phyloP scores from a whole-genome alignment of 225 moss, liverwort and hornwort species.

The Polytrichum formosum region DNA sequence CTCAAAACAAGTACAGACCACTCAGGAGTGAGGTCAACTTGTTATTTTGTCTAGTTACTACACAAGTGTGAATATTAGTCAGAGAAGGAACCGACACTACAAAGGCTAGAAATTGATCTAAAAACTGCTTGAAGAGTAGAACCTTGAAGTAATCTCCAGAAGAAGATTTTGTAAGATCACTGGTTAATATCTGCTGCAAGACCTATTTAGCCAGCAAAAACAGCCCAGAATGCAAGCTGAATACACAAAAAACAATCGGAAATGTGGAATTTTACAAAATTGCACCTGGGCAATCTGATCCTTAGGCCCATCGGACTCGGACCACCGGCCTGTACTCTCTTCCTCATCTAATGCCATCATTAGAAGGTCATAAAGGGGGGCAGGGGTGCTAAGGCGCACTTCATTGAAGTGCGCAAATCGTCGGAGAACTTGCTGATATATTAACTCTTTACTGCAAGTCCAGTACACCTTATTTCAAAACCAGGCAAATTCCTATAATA shows the following conservation, averaged over 20 bases:
- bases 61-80: too few relatives aligned
- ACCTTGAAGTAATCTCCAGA: too few relatives aligned
- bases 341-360: conserved; percentile 74
- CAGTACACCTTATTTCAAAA: neutral
- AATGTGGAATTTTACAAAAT: conserved; percentile 6
- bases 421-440: conserved; percentile 91
- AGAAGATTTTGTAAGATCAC: too few relatives aligned
- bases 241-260: conserved; percentile 1
- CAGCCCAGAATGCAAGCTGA: neutral
- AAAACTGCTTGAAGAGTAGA: too few relatives aligned
- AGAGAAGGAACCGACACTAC: too few relatives aligned
- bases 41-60: too few relatives aligned
- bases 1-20: neutral
- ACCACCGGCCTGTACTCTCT: conserved; percentile 80
- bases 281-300: conserved; percentile 83
- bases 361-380: conserved; percentile 64
- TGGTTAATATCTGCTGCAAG: too few relatives aligned
- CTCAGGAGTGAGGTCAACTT: neutral
- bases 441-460: conserved; percentile 75
- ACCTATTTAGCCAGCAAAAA: too few relatives aligned
- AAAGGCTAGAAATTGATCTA: too few relatives aligned
- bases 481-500: too few relatives aligned
- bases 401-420: conserved; percentile 90
- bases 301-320: conserved; percentile 87
- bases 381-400: conserved; percentile 71